Base-by-base conservation (phyloP, 148 eudicot species). In the Camellia sinensis region DNA sequence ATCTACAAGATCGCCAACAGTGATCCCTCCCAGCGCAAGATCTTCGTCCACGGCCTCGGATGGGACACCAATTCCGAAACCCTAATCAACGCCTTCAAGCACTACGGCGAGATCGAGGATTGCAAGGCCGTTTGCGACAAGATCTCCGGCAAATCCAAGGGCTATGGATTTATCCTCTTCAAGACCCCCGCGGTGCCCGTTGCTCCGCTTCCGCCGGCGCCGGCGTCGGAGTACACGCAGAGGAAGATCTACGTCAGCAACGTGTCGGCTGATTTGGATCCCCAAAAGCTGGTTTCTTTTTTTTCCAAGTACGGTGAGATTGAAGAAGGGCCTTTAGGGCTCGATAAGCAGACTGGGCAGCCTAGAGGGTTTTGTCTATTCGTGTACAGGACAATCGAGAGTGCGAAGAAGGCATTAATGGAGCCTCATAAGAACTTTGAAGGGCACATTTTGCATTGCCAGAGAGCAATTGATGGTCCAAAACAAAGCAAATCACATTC, bases 231-330 rank as follows among this genome's bases (percentile, higher is more conserved):
- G 93, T 91, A 91, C 65, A 94, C 99, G 0, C 97, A 88, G 87
- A 82, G 99, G 89, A 96, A 96, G 91, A 94, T 96, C 1, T 96
- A 83, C 66, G 94, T 96, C 12, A 94, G 97, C 71, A 96, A 96
- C 84, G 99, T 96, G 53, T 84, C 92, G 0, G 86, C 98, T 0
- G 97, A 96, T 50, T 19, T 96, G 18, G 98, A 96, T 53, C 86
- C 90, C 0, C 80, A 72, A 37, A 96, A 91, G 79, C 60, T 96
- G 53, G 67, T 84, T 0, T 85, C 76, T 52, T 93, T 74, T 67
- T 96, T 96, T 59, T 77, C 89, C 0, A 90, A 84, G 86, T 92
- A 50, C 80, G 99, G 99, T 21, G 99, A 96, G 85, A 91, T 96
- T 69, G 99, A 96, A 82, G 99, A 96, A 0, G 99, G 99, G 8